Percentiles rank a stretch among this genome's conserved stretches.
phyloP scores from a whole-genome alignment of 2,329 filamentous ascomycete species.

The Botrytis deweyae region DNA sequence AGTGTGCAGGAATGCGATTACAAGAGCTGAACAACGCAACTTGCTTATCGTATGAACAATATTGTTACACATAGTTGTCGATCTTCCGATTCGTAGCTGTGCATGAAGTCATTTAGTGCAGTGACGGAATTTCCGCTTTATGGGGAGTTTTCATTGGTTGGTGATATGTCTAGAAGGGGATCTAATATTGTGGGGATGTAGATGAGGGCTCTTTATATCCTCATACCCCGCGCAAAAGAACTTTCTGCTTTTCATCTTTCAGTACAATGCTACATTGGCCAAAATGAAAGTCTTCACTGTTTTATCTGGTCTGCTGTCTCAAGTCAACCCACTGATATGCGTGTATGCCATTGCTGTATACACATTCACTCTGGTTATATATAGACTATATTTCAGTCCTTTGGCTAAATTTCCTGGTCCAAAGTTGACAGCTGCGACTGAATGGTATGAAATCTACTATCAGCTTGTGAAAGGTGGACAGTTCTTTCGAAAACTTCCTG shows the following conservation, averaged over 20 bases:
- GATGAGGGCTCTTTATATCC: background rate
- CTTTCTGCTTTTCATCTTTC: background rate
- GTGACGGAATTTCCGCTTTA: background rate
- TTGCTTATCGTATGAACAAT: background rate
- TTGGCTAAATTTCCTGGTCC: constrained; percentile 40
- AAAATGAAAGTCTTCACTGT: constrained; percentile 2
- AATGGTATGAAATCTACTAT: constrained; percentile 43
- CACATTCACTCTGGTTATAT: constrained; percentile 17
- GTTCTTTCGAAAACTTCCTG: constrained; percentile 45
- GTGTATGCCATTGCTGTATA: constrained; percentile 7
- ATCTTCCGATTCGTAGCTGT: background rate
- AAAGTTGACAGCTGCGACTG: constrained; percentile 37
- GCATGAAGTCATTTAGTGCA: constrained; percentile 1
- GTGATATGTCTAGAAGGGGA: background rate
- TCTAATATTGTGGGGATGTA: background rate
- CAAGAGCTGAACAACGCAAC: constrained; percentile 5
- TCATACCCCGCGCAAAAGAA: background rate
- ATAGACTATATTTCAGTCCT: constrained; percentile 41
- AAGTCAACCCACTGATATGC: background rate
- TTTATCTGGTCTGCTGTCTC: background rate
- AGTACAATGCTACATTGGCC: too few relatives aligned
- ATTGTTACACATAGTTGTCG: background rate
- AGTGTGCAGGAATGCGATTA: background rate
- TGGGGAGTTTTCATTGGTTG: background rate
- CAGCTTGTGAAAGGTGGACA: constrained; percentile 43